These are phyloP conservation scores for Malus asiatica DNA, from an alignment of 306 rosid genomes.

Conservation along the genomic window DNA sequence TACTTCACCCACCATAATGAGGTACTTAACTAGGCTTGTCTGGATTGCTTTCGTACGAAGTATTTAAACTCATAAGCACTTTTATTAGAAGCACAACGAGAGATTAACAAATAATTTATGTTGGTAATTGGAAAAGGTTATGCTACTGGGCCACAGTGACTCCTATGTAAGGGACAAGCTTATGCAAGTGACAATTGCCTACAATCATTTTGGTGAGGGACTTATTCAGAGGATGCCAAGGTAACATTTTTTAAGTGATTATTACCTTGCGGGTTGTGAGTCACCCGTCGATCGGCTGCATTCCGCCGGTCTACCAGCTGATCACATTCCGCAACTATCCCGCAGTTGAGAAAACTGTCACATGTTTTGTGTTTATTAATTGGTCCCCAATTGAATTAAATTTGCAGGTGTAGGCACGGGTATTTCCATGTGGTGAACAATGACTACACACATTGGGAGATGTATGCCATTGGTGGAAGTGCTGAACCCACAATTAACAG, in stretches of 20 bases:
- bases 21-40: constrained; percentile 19
- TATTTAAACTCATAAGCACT: too few species aligned
- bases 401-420: constrained; percentile 93
- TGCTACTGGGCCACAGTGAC: constrained; percentile 91
- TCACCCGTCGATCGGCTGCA: not conserved
- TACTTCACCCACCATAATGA: constrained; percentile 89
- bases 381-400: not conserved
- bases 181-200: constrained; percentile 97
- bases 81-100: not conserved
- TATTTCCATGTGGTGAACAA: constrained; percentile 97
- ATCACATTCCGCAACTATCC: not conserved
- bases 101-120: not conserved
- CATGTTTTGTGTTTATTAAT: not conserved
- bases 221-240: constrained; percentile 98
- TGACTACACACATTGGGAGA: constrained; percentile 95
- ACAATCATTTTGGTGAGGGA: constrained; percentile 97
- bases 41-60: not conserved
- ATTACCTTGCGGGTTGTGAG: not conserved
- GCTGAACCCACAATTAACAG: constrained; percentile 95
- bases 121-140: constrained; percentile 46
- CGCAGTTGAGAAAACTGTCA: not conserved
- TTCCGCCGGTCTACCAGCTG: not conserved
- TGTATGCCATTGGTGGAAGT: constrained; percentile 99
- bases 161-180: constrained; percentile 74
- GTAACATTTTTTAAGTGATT: constrained; percentile 23